Percentiles rank a stretch among this genome's conserved stretches.
Conservation (phyloP, 257 asterid species). For the Scutellaria barbata region DNA sequence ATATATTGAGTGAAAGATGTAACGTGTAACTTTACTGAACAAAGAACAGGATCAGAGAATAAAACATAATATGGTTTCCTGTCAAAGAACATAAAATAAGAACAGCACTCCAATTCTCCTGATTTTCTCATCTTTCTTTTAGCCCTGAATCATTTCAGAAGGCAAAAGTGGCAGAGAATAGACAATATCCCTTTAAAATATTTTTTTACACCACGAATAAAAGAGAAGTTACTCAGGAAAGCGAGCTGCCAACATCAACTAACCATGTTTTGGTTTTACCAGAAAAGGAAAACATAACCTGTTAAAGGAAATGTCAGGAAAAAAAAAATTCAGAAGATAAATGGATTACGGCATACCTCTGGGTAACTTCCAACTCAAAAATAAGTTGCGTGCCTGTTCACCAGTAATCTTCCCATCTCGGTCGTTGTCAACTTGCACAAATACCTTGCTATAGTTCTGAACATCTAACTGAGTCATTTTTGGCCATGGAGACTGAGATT, state of each 20-base stretch:
- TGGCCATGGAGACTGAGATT: slow-evolving; percentile 84
- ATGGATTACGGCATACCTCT: slow-evolving; percentile 56
- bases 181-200: slow-evolving; percentile 21
- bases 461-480: slow-evolving; percentile 80
- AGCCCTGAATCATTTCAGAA: slow-evolving; percentile 26
- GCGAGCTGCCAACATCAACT: slow-evolving; percentile 19
- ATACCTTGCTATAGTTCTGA: slow-evolving; percentile 87
- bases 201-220: slow-evolving; percentile 4
- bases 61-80: slow-evolving; percentile 22
- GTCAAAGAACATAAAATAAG: background rate
- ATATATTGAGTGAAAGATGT: background rate
- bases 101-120: slow-evolving; percentile 26
- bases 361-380: slow-evolving; percentile 96
- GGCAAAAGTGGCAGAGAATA: slow-evolving; percentile 6
- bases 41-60: slow-evolving; percentile 15
- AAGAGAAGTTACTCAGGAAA: background rate
- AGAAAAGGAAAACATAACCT: slow-evolving; percentile 12
- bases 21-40: slow-evolving; percentile 5
- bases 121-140: background rate
- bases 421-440: slow-evolving; percentile 90
- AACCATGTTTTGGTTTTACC: background rate
- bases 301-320: slow-evolving; percentile 15
- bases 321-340: background rate
- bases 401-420: slow-evolving; percentile 94
- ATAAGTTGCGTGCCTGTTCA: slow-evolving; percentile 90